Conservation (phyloP, 2,329 filamentous ascomycete species). For the Penicillium nordicum region DNA sequence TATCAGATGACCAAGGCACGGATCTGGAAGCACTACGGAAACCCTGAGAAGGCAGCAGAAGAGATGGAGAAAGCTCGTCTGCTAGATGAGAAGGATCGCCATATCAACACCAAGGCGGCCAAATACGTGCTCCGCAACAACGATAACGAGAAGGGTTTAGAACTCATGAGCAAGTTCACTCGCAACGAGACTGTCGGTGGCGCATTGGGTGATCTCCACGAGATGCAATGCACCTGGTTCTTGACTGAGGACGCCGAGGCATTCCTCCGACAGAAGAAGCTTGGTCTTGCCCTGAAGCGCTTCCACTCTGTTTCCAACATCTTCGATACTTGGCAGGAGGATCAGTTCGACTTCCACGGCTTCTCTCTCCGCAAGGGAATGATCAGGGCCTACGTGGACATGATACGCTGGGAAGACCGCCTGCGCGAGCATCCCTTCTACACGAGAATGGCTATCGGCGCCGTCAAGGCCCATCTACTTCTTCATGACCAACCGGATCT, state of each 20-base stretch:
- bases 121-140: constrained; percentile 96
- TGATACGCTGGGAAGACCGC: constrained; percentile 93
- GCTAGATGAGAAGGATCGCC: constrained; percentile 84
- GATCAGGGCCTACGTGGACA: constrained; percentile 89
- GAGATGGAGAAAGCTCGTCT: constrained; percentile 83
- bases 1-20: constrained; percentile 94
- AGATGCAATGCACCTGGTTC: constrained; percentile 99
- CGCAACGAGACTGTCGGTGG: constrained; percentile 84
- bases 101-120: constrained; percentile 97
- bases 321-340: constrained; percentile 96
- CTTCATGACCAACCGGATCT: constrained; percentile 72
- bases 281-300: constrained; percentile 84
- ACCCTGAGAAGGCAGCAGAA: constrained; percentile 74
- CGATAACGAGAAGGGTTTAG: constrained; percentile 78
- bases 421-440: constrained; percentile 92
- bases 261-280: constrained; percentile 75
- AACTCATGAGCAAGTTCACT: constrained; percentile 92
- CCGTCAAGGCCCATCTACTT: constrained; percentile 74
- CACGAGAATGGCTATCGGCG: constrained; percentile 74
- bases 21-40: constrained; percentile 86
- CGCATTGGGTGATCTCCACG: constrained; percentile 82
- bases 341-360: constrained; percentile 98
- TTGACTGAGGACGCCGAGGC: constrained; percentile 92
- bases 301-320: constrained; percentile 86
- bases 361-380: constrained; percentile 97